Conservation (phyloP, 805 yeast genomes). For the Ogataea degrootiae region DNA sequence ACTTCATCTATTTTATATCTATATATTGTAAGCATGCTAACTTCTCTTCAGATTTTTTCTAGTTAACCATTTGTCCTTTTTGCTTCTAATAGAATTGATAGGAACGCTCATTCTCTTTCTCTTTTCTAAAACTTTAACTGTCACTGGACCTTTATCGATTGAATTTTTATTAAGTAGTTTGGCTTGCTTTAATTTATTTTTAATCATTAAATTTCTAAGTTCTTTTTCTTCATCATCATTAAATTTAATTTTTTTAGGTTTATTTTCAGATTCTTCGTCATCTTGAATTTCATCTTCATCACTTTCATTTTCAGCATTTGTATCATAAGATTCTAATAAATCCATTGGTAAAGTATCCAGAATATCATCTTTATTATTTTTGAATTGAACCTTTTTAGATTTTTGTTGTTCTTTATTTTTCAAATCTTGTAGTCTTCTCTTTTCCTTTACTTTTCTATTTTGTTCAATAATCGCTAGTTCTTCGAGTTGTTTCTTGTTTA, state of each 20-base stretch:
- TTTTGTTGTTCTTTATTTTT: slow-evolving; percentile 15
- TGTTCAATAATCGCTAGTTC: slow-evolving; percentile 21
- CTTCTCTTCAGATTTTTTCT: slow-evolving; percentile 22
- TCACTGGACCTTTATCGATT: slow-evolving; percentile 37
- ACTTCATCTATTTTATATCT: not conserved
- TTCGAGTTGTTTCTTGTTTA: slow-evolving; percentile 18
- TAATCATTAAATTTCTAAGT: slow-evolving; percentile 10
- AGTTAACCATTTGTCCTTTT: slow-evolving; percentile 25
- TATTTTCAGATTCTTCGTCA: slow-evolving; percentile 7
- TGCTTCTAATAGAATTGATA: slow-evolving; percentile 15
- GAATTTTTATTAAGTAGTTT: slow-evolving; percentile 26
- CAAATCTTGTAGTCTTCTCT: slow-evolving; percentile 28
- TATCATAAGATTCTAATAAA: slow-evolving; percentile 30
- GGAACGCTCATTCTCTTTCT: slow-evolving; percentile 19
- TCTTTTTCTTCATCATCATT: slow-evolving; percentile 21
- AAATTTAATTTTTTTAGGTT: slow-evolving; percentile 32
- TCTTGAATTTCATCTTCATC: slow-evolving; percentile 1
- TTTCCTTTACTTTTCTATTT: slow-evolving; percentile 21
- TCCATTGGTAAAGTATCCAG: slow-evolving; percentile 38
- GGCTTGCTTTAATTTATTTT: slow-evolving; percentile 28
- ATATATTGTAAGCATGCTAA: not conserved
- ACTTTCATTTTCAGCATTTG: slow-evolving; percentile 1
- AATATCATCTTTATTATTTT: slow-evolving; percentile 16
- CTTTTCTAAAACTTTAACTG: slow-evolving; percentile 30
- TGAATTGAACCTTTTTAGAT: slow-evolving; percentile 4